These are phyloP conservation scores for Solanum ossicruentum DNA, from an alignment of 257 asterid genomes.

Conservation along the genomic window DNA sequence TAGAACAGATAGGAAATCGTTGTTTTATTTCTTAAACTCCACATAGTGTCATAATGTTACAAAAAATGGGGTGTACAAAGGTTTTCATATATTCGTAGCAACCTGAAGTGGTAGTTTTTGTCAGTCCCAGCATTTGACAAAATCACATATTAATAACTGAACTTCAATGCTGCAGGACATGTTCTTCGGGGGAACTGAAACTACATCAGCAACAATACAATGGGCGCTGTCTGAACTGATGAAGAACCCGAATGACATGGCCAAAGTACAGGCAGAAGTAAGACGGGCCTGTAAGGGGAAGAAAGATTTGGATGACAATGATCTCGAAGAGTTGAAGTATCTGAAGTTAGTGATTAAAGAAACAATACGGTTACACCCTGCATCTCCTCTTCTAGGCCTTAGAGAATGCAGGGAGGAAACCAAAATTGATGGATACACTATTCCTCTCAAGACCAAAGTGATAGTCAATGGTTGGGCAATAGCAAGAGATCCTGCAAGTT, in stretches of 20 bases:
- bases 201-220: background rate
- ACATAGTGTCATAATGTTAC: background rate
- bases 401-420: background rate
- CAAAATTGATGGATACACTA: background rate
- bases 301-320: background rate
- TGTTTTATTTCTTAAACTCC: background rate
- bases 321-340: background rate
- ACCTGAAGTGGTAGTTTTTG: background rate
- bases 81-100: background rate
- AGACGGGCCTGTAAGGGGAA: background rate
- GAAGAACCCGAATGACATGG: background rate
- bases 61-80: background rate
- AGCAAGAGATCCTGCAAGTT: background rate
- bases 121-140: background rate
- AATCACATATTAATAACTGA: background rate
- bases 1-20: background rate
- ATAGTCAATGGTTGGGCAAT: background rate
- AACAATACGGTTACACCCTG: constrained; percentile 6
- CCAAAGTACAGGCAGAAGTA: background rate
- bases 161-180: background rate
- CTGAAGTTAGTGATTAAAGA: constrained; percentile 2
- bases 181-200: background rate
- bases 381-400: background rate
- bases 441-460: background rate
- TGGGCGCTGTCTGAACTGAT: constrained; percentile 11